Base-by-base conservation (phyloP, 1,284 basidiomycete species). In the Jaminaea rosea region DNA sequence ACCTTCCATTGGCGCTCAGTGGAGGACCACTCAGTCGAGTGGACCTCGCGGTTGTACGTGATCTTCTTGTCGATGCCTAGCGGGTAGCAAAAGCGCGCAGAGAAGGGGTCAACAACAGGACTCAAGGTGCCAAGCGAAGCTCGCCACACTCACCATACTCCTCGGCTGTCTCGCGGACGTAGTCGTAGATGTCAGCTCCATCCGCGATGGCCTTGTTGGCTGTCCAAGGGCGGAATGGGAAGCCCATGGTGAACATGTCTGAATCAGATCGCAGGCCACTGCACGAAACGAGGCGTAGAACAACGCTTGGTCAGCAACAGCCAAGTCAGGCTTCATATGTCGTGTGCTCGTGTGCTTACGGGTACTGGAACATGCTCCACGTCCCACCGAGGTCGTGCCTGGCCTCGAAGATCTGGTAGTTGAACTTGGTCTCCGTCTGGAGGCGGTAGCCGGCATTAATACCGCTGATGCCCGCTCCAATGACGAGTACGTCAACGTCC, bases 391-490 rank as follows among this genome's bases (percentile, higher is more conserved):
- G 45, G 17, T 59, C 46, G 26, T 52, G 46, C 13, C 65, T 48
- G 23, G 47, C 50, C 47, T 69, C 66, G 39, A 69, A 27, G 34
- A 69, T 62, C 41, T 53, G 10, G 42, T 59, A 69, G 6, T 17
- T 28, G 31, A 31, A 32, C 49, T 63, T 61, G 31, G 61, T 67
- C 46, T 60, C 53, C 21, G 59, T 63, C 23, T 64, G 58, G 41
- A 58, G 47, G 24, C 69, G 62, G 53, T 72, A 72, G 19, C 63
- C 64, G 42, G 67, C 65, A 50, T 71, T 72, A 59, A 71, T 67
- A 48, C 69, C 69, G 17, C 67, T 69, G 58, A 72, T 61, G 53
- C 69, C 69, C 34, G 68, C 65, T 36, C 69, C 69, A 45, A 72
- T 53, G 52, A 72, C 61, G 55, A 70, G 36, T 10, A 71, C 59